phyloP scores from a whole-genome alignment of 192 early-diverging fungal species.

The Haplosporangium gracile region DNA sequence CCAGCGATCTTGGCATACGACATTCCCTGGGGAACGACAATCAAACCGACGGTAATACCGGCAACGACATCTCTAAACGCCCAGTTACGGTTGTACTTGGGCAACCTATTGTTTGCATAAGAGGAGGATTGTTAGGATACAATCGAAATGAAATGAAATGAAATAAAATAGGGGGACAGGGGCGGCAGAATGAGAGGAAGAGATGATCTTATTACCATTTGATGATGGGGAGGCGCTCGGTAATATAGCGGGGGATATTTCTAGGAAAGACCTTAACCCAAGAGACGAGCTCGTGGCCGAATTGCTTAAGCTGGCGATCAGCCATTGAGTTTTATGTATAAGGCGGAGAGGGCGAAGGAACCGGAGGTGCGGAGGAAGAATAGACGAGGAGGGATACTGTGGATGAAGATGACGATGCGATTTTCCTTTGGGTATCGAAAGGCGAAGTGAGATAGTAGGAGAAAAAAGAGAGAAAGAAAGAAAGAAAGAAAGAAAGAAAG shows the following conservation, averaged over 20 bases:
- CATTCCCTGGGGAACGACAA: slow-evolving; percentile 81
- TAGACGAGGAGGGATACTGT: background rate
- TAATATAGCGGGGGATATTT: slow-evolving; percentile 42
- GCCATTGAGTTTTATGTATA: slow-evolving; percentile 28
- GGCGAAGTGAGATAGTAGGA: background rate
- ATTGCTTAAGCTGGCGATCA: slow-evolving; percentile 40
- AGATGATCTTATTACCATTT: slow-evolving; percentile 35
- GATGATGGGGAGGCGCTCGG: slow-evolving; percentile 52
- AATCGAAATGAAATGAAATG: too few species aligned
- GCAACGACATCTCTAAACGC: slow-evolving; percentile 71
- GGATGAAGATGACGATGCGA: background rate
- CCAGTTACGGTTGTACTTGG: slow-evolving; percentile 61
- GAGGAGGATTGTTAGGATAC: background rate
- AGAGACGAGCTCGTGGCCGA: slow-evolving; percentile 22
- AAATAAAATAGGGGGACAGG: background rate
- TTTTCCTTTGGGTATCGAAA: slow-evolving; percentile 7
- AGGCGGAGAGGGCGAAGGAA: background rate
- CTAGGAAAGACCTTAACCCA: slow-evolving; percentile 53
- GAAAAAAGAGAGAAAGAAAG: slow-evolving; percentile 1
- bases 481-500: slow-evolving; percentile 12
- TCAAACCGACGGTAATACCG: slow-evolving; percentile 81
- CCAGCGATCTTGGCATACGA: slow-evolving; percentile 80
- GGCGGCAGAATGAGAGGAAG: background rate
- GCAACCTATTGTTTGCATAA: slow-evolving; percentile 24
- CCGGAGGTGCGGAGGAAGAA: too few species aligned